A percentile compares a stretch with the other conserved stretches of the same genome.
phyloP scores from a whole-genome alignment of 2,329 filamentous ascomycete species.

The Alternaria brassicae region DNA sequence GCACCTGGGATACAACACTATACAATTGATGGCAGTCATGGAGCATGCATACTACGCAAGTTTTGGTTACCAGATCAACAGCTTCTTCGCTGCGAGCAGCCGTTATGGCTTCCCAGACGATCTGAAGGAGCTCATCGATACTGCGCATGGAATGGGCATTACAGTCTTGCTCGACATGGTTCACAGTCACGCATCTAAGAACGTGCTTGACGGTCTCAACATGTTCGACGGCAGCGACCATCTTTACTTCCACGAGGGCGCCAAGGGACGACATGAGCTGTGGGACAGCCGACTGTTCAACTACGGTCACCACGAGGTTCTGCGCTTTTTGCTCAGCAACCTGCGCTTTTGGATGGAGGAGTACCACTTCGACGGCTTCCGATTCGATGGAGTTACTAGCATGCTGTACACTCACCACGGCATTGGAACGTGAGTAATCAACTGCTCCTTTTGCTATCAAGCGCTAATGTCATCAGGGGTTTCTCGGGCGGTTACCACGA shows the following conservation, averaged over 20 bases:
- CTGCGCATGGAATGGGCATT: conserved; percentile 88
- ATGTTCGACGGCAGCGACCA: conserved; percentile 95
- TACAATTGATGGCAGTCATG: conserved; percentile 99
- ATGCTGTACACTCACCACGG: conserved; percentile 98
- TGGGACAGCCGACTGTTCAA: conserved; percentile 99
- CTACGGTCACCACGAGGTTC: conserved; percentile 91
- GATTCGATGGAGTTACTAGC: conserved; percentile 97
- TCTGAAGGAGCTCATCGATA: conserved; percentile 94
- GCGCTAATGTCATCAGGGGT: conserved; percentile 64
- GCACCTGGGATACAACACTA: conserved; percentile 91
- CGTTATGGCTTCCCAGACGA: conserved; percentile 94
- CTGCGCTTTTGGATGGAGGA: conserved; percentile 99
- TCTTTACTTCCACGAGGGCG: conserved; percentile 91
- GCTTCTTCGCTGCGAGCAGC: conserved; percentile 97
- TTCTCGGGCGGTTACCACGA: conserved; percentile 99
- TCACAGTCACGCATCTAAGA: conserved; percentile 97
- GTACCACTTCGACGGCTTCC: conserved; percentile 94
- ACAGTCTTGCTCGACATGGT: conserved; percentile 94
- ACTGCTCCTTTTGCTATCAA: not conserved
- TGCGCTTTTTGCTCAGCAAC: conserved; percentile 96
- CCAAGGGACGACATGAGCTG: conserved; percentile 83
- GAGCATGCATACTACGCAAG: conserved; percentile 99
- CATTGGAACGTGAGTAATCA: conserved; percentile 81
- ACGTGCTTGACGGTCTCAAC: conserved; percentile 92
- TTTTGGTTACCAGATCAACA: conserved; percentile 98